phyloP scores from a whole-genome alignment of 2,329 filamentous ascomycete species.

The Trichoderma guizhouense region DNA sequence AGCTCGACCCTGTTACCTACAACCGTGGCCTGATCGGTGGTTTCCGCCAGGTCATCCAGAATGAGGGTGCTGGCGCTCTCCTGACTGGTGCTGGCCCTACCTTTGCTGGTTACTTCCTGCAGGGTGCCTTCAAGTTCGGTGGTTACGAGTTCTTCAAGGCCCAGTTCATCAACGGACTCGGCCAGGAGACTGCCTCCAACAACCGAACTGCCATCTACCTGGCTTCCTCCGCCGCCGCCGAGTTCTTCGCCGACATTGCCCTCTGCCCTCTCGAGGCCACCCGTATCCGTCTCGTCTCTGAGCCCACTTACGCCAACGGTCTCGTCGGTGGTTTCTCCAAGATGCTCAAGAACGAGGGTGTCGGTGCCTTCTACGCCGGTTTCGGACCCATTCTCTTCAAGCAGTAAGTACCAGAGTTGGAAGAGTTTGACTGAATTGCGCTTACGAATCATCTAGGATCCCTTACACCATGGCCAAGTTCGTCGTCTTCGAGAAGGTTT shows the following conservation, averaged over 20 bases:
- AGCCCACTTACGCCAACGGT: slow-evolving; percentile 80
- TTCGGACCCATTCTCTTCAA: slow-evolving; percentile 80
- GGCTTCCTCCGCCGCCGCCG: slow-evolving; percentile 61
- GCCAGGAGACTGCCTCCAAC: slow-evolving; percentile 71
- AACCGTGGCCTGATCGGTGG: slow-evolving; percentile 83
- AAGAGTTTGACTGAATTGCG: neutral
- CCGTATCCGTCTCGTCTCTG: slow-evolving; percentile 87
- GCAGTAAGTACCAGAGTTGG: slow-evolving; percentile 34
- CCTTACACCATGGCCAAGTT: slow-evolving; percentile 96
- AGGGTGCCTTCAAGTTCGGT: slow-evolving; percentile 90
- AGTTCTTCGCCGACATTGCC: slow-evolving; percentile 73
- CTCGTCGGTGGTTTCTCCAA: slow-evolving; percentile 76
- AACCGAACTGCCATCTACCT: slow-evolving; percentile 82
- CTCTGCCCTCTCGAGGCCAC: slow-evolving; percentile 91
- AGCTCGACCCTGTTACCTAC: slow-evolving; percentile 86
- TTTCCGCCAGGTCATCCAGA: slow-evolving; percentile 79
- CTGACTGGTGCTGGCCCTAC: slow-evolving; percentile 83
- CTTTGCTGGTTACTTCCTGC: slow-evolving; percentile 87
- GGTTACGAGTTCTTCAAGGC: slow-evolving; percentile 97
- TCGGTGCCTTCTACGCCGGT: slow-evolving; percentile 85
- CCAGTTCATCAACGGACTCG: slow-evolving; percentile 76
- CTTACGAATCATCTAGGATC: slow-evolving; percentile 51
- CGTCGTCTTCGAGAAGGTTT: slow-evolving; percentile 87
- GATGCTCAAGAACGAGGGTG: slow-evolving; percentile 77
- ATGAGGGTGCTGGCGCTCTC: slow-evolving; percentile 82